These are phyloP conservation scores for Cucumis variabilis DNA, from an alignment of 331 rosid genomes.

Conservation along the genomic window DNA sequence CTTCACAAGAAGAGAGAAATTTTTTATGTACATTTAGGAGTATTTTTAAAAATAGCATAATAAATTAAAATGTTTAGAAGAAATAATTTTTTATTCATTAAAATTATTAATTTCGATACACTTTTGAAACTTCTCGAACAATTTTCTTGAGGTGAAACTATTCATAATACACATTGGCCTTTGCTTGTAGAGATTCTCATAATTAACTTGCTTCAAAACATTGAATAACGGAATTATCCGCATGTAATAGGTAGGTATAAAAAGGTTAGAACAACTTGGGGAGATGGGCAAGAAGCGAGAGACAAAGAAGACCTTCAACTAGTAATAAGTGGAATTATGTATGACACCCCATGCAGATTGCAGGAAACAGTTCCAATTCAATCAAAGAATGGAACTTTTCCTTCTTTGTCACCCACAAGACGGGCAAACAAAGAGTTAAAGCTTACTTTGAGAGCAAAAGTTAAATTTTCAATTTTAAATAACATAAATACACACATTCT, in stretches of 20 bases:
- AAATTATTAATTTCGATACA: too few relatives aligned
- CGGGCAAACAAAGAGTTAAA: conserved; percentile 12
- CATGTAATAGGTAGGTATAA: conserved; percentile 50
- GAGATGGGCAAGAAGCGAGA: background rate
- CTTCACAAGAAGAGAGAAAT: too few relatives aligned
- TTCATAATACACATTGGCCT: conserved; percentile 81
- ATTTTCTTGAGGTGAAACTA: conserved; percentile 81
- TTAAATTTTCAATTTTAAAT: too few relatives aligned
- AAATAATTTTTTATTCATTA: too few relatives aligned
- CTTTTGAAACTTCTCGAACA: conserved; percentile 66
- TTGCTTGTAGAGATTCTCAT: conserved; percentile 69
- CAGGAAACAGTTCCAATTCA: conserved; percentile 82
- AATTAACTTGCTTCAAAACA: conserved; percentile 76
- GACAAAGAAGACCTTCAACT: conserved; percentile 76
- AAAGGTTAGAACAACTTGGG: conserved; percentile 21
- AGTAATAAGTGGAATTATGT: conserved; percentile 68
- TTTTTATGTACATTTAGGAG: too few relatives aligned
- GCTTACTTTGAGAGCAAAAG: too few relatives aligned
- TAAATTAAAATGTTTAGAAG: too few relatives aligned
- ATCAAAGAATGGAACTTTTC: conserved; percentile 84
- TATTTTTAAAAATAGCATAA: too few relatives aligned
- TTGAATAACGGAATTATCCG: conserved; percentile 68
- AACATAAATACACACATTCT: too few relatives aligned
- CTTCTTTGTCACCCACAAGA: conserved; percentile 93
- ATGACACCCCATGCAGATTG: conserved; percentile 91